These are phyloP conservation scores for Colletotrichum cuscutae DNA, from an alignment of 2,329 filamentous ascomycete species.

Conservation along the genomic window DNA sequence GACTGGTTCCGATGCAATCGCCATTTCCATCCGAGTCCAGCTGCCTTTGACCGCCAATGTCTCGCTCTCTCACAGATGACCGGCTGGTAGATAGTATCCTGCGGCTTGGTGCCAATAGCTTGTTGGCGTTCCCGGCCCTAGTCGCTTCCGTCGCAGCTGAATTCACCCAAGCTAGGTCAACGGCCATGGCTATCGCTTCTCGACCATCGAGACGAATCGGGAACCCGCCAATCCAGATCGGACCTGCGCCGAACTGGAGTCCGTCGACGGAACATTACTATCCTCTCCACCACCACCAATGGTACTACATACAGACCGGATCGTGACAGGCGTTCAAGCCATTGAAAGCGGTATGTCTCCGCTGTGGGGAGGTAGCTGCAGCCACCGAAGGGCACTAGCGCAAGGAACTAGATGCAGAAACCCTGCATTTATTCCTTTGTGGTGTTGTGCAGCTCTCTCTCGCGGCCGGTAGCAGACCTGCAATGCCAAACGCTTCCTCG, in stretches of 20 bases:
- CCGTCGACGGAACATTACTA: conserved; percentile 6
- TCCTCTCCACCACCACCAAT: neutral
- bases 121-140: neutral
- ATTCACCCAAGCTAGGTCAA: neutral
- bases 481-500: neutral
- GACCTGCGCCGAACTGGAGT: conserved; percentile 15
- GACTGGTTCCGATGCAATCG: neutral
- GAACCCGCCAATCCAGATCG: conserved; percentile 10
- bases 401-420: conserved; percentile 12
- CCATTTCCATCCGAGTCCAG: neutral
- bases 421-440: conserved; percentile 20
- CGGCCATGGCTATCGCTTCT: conserved; percentile 12
- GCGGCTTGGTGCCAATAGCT: neutral
- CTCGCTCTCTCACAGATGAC: neutral
- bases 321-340: conserved; percentile 11
- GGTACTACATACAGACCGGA: neutral
- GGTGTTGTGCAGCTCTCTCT: neutral
- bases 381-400: conserved; percentile 8
- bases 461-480: neutral
- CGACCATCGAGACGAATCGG: conserved; percentile 9
- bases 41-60: neutral
- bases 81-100: neutral
- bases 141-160: conserved; percentile 10
- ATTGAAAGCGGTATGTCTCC: conserved; percentile 4
- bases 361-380: conserved; percentile 20